Evolutionary conservation across 2,329 filamentous ascomycete species (phyloP), one percentile per base, ranked within the genome.

Genomic region (Rhynchosporium secalis): DNA sequence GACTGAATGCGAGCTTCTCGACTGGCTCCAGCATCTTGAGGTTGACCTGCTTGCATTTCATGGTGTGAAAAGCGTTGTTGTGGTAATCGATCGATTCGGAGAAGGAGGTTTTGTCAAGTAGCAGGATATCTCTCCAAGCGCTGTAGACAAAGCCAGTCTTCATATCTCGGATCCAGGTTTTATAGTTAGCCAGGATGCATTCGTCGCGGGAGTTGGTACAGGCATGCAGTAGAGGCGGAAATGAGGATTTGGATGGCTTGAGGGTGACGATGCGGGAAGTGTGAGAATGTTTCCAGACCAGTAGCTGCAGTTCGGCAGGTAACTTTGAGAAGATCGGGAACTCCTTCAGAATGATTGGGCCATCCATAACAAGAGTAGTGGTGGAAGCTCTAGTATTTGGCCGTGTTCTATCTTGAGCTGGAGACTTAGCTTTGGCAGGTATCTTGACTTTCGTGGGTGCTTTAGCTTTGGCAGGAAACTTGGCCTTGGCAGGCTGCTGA

Each of bases 261-360:
- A 58, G 38, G 1, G 56, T 58, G 40, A 57, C 41, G 33, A 58
- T 40, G 29, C 43, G 56, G 4, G 43, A 20, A 28, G n/a, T 28
- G n/a, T 40, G 9, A 29, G 46, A 43, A 26, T 40, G 28, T 8
- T 13, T 31, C 56, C 56, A 58, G 20, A 58, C 46, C 45, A 58
- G 29, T 2, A 49, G 26, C 36, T 58, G 56, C 26, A 61, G 15
- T 36, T 61, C 59, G 8, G 38, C 12, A 4, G 59, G 59, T 13
- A 61, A 41, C n/a, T 61, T 41, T 15, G 59, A 20, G 38, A 61
- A 61, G 3, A 48, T 20, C 33, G 59, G 41, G 43, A 61, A 61
- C 13, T 46, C 36, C 8, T 31, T 48, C 9, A 58, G n/a, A 9
- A 15, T 6, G 31, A 26, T 4, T n/a, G 15, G 5, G 29, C 3